Evolutionary conservation across 1,139 yeast species (phyloP), one percentile per base, ranked within the genome.

Genomic region (Geotrichum armillariae): DNA sequence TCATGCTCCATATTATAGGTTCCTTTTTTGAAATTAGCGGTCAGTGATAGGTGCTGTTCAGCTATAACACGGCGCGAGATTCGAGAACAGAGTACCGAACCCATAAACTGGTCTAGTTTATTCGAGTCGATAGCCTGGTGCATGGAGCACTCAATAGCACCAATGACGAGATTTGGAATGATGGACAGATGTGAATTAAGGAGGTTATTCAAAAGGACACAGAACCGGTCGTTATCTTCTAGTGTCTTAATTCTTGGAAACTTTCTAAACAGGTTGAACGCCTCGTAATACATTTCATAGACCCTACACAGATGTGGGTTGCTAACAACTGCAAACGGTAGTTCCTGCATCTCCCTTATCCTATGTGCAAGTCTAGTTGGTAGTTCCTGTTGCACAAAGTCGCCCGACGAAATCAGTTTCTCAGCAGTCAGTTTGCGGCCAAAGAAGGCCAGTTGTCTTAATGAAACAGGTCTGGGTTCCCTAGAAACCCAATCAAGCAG

Each of bases 101-200:
- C 81, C 78, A 90, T 80, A 60, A 90, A 80, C 23, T 70, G 71
- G 64, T 91, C 96, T 58, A 91, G 69, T 44, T 82, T 73, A 1
- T 73, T 68, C 51, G 80, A 82, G 1, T 89, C 83, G 59, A 85
- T 75, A 34, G 80, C 73, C 39, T 79, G 75, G 41, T 84, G 69
- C 42, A 84, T 80, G 12, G 90, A 79, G 50, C 86, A 85, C 62
- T 91, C 97, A 51, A 90, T 72, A 0, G 95, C 90, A 1, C 97
- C 98, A 91, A 89, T 87, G 76, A 91, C 85, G 55, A 91, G 73
- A 64, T 90, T 93, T 0, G 97, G 93, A 54, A 91, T 74, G 58
- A 89, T 87, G 53, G 83, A 73, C 44, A 88, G 75, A 68, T 91
- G 96, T 65, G 85, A 91, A 18, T 75, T 74, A 58, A 91, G 71